Evolutionary conservation across 495 filamentous ascomycete genomes (phyloP).

Genomic region (Ramalina intermedia): DNA sequence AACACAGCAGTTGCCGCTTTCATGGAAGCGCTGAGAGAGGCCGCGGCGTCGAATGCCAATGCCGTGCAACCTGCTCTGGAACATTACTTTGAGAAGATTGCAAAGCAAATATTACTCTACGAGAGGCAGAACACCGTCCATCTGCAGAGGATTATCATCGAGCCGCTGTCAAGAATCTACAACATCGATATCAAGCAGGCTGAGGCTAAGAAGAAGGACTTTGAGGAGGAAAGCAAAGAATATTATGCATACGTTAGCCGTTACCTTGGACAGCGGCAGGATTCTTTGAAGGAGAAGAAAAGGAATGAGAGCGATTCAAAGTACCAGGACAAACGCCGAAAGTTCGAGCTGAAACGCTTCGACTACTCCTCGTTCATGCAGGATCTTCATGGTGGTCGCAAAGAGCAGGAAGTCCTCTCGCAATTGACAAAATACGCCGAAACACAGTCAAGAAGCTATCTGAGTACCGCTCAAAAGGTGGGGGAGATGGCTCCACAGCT

Average conservation of each 20-base stretch:
- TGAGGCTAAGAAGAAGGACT: constrained; percentile 91
- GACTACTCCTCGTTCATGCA: constrained; percentile 99
- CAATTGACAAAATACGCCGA: constrained; percentile 92
- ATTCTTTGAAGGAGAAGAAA: constrained; percentile 95
- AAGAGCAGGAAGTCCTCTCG: constrained; percentile 93
- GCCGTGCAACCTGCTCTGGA: constrained; percentile 91
- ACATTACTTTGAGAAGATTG: constrained; percentile 96
- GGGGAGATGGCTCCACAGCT: constrained; percentile 80
- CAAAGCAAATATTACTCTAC: constrained; percentile 74
- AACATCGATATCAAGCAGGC: constrained; percentile 95
- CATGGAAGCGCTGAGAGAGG: constrained; percentile 76
- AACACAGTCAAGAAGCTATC: constrained; percentile 70
- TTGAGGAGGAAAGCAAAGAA: constrained; percentile 94
- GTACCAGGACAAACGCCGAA: constrained; percentile 84
- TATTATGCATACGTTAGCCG: constrained; percentile 91
- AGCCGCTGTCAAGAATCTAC: constrained; percentile 83
- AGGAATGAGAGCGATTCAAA: constrained; percentile 87
- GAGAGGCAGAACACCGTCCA: constrained; percentile 73
- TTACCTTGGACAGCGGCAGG: constrained; percentile 88
- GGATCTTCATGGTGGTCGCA: constrained; percentile 89
- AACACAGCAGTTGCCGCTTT: constrained; percentile 75
- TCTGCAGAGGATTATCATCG: constrained; percentile 84
- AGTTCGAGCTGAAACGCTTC: constrained; percentile 92
- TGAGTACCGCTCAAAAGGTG: constrained; percentile 71
- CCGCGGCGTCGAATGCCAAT: constrained; percentile 80